These are phyloP conservation scores for Talaromyces atroroseus DNA, from an alignment of 2,329 filamentous ascomycete genomes.

Conservation along the genomic window DNA sequence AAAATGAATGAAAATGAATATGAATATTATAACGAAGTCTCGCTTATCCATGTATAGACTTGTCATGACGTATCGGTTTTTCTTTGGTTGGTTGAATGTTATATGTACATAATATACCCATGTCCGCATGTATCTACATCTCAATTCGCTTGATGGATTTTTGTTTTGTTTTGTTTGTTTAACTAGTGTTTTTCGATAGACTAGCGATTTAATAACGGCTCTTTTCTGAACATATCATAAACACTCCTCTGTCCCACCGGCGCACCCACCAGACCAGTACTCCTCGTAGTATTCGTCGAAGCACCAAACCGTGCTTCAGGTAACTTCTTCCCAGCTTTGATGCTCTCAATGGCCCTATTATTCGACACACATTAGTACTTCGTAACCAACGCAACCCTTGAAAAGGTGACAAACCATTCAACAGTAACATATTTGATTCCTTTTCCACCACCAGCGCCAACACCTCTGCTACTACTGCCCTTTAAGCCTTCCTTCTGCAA, in stretches of 20 bases:
- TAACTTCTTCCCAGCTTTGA: constrained; percentile 68
- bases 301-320: constrained; percentile 68
- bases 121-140: neutral
- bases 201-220: no score
- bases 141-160: neutral
- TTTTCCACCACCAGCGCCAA: constrained; percentile 48
- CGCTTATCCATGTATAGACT: neutral
- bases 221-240: constrained; percentile 44
- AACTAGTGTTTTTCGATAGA: neutral
- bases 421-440: constrained; percentile 73
- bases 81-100: neutral
- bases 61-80: neutral
- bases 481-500: constrained; percentile 67
- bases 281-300: neutral
- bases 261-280: constrained; percentile 29
- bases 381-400: neutral
- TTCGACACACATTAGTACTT: constrained; percentile 1
- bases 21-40: neutral
- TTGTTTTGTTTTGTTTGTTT: neutral
- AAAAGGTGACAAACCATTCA: constrained; percentile 59
- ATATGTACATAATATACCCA: neutral
- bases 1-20: no score
- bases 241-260: constrained; percentile 61
- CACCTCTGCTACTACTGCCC: constrained; percentile 34
- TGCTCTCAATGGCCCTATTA: constrained; percentile 71